Evolutionary conservation across 805 yeast genomes (phyloP).

Genomic region (Metschnikowia orientalis): DNA sequence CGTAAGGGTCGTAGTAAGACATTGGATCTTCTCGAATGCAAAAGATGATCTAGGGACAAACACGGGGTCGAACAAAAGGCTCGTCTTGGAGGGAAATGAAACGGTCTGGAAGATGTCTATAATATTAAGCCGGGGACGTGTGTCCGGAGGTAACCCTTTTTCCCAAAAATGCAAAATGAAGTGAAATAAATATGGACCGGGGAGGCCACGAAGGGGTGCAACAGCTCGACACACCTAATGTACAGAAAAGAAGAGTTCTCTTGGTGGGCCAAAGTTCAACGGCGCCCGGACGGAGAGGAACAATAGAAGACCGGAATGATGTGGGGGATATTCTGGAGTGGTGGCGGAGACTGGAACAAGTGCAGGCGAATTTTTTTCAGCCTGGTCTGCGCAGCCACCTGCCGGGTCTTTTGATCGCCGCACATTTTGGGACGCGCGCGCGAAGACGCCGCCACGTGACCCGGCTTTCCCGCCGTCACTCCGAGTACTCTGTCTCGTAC

Average conservation of each 20-base stretch:
- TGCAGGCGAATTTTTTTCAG: constrained; percentile 6
- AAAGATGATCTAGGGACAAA: no score
- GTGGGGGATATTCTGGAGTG: background rate
- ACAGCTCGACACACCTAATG: no score
- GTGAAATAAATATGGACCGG: no score
- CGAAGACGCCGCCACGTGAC: constrained; percentile 7
- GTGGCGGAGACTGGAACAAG: constrained; percentile 1
- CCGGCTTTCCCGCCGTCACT: constrained; percentile 1
- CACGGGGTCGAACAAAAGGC: background rate
- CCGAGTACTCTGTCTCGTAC: constrained; percentile 16
- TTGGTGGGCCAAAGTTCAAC: no score
- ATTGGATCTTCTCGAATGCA: no score
- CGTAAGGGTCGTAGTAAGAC: constrained; percentile 42
- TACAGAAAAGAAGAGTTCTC: no score
- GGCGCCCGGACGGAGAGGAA: background rate
- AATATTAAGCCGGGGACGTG: no score
- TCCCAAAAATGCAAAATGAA: no score
- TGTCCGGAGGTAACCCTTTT: no score
- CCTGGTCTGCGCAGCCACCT: no score
- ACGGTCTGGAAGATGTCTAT: no score
- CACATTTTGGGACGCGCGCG: constrained; percentile 3
- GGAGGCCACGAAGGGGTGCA: no score
- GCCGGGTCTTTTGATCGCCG: constrained; percentile 5
- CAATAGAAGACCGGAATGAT: background rate
- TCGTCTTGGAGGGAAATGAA: constrained; percentile 4